These are phyloP conservation scores for Sporothrix schenckii DNA, from an alignment of 2,329 filamentous ascomycete species.

Conservation along the genomic window DNA sequence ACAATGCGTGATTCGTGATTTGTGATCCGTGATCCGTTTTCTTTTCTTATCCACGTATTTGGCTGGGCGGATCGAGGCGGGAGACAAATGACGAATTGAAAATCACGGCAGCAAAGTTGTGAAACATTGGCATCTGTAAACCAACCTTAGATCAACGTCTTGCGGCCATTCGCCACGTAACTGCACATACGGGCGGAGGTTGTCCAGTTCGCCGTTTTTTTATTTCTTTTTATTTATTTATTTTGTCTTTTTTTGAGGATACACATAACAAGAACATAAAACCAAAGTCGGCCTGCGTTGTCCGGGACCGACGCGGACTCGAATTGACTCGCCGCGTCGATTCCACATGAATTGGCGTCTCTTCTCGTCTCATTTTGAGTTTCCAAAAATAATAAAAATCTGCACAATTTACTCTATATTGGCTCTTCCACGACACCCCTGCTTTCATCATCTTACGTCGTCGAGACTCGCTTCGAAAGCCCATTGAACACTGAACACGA, in stretches of 20 bases:
- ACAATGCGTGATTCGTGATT: too few species aligned
- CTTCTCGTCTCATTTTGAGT: not conserved
- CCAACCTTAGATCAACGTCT: not conserved
- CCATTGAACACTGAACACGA: constrained; percentile 13
- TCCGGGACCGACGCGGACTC: not conserved
- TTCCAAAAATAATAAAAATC: not conserved
- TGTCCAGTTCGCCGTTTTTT: not conserved
- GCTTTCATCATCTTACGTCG: not conserved
- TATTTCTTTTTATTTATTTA: not conserved
- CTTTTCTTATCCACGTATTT: too few species aligned
- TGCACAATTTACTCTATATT: not conserved
- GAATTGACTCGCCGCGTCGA: not conserved
- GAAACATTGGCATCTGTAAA: not conserved
- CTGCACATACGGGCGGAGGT: not conserved
- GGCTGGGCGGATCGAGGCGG: too few species aligned
- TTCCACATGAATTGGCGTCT: not conserved
- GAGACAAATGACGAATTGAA: not conserved
- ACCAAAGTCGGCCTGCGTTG: not conserved
- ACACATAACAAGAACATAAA: not conserved
- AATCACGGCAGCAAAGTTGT: not conserved
- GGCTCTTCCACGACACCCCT: constrained; percentile 3
- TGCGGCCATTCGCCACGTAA: not conserved
- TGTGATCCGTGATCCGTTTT: too few species aligned
- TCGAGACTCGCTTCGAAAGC: not conserved
- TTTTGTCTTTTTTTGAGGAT: too few species aligned